Evolutionary conservation across 73 alveolate genomes (phyloP), one percentile per base, ranked within the genome.

Genomic region (Effrenium voratum): DNA sequence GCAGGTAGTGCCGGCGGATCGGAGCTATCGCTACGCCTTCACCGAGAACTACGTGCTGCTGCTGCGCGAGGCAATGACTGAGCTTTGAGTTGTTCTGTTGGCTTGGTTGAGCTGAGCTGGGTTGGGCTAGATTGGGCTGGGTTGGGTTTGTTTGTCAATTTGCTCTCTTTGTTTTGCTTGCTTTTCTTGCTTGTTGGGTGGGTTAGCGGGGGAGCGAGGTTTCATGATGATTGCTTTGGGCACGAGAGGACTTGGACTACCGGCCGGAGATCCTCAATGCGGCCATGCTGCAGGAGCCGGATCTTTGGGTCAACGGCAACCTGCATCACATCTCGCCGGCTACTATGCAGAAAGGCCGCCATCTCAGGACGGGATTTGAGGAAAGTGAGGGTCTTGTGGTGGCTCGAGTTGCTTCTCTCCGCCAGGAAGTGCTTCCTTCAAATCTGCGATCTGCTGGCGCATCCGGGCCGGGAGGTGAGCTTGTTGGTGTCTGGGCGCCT

Each of bases 261-360:
- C 86, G 60, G 8, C 86, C 86, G 8, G 60, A 76, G 86, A 41
- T 76, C 60, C 60, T 76, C n/a, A n/a, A 38, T 6, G 86, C 86
- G 13, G 86, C 86, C 86, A 41, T 76, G 36, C 46, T 41, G 59
- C 86, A 76, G 15, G 38, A 46, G 60, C 60, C 86, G 26, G 86
- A 76, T 28, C 28, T 76, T 5, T 76, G 86, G 86, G 86, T 76
- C 41, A 76, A 76, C 24, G 86, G 86, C 6, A 1, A 28, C 38
- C 16, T 76, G 43, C 60, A 76, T 28, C 59, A 76, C 86, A 76
- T 76, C 86, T 41, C 60, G 8, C 36, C 86, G 30, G 36, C 8
- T 5, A 41, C 86, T 28, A 5, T 76, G 86, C 86, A 43, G 60
- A 40, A 22, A 40, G 86, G 86, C 86, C 60, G 59, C 36, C 43